phyloP scores from a whole-genome alignment of 352 stramenopile species.

The Phytophthora fragariaefolia region DNA sequence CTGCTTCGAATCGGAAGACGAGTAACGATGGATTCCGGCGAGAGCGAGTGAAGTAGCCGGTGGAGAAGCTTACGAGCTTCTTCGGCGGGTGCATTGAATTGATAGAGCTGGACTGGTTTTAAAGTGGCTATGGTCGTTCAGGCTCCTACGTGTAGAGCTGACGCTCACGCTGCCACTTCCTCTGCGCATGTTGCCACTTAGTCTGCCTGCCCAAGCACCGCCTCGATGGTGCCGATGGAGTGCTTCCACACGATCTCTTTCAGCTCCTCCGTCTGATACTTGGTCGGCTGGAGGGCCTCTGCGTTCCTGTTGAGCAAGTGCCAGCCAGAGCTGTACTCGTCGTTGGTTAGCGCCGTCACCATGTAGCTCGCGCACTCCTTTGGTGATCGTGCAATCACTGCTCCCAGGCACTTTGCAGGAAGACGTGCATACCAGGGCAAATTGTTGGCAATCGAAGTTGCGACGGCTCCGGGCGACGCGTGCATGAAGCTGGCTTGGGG shows the following conservation, averaged over 20 bases:
- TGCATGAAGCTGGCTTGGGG: slow-evolving; percentile 28
- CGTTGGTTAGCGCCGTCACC: slow-evolving; percentile 16
- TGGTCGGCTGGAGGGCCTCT: slow-evolving; percentile 15
- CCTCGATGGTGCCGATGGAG: slow-evolving; percentile 16
- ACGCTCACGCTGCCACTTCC: no score
- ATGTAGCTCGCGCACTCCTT: slow-evolving; percentile 24
- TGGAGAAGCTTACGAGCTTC: not conserved
- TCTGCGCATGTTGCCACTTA: slow-evolving; percentile 9
- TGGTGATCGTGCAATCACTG: slow-evolving; percentile 10
- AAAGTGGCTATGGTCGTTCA: no score
- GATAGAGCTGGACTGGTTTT: slow-evolving; percentile 3
- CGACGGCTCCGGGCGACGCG: slow-evolving; percentile 10
- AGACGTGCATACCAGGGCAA: slow-evolving; percentile 22
- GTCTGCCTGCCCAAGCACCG: slow-evolving; percentile 10
- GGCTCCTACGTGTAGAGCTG: no score
- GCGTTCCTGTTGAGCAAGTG: slow-evolving; percentile 22
- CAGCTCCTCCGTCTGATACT: slow-evolving; percentile 29
- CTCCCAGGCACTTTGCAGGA: slow-evolving; percentile 5
- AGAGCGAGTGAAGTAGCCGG: slow-evolving; percentile 1
- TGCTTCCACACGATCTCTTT: slow-evolving; percentile 37
- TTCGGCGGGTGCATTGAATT: not conserved
- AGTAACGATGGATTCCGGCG: slow-evolving; percentile 2
- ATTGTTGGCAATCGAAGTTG: slow-evolving; percentile 13
- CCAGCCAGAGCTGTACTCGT: slow-evolving; percentile 25
- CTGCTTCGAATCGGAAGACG: not conserved